Percentiles rank a stretch among this genome's conserved stretches.
Evolutionary conservation across 163 green algal genomes (phyloP).

Genomic region (Volvox carteri): DNA sequence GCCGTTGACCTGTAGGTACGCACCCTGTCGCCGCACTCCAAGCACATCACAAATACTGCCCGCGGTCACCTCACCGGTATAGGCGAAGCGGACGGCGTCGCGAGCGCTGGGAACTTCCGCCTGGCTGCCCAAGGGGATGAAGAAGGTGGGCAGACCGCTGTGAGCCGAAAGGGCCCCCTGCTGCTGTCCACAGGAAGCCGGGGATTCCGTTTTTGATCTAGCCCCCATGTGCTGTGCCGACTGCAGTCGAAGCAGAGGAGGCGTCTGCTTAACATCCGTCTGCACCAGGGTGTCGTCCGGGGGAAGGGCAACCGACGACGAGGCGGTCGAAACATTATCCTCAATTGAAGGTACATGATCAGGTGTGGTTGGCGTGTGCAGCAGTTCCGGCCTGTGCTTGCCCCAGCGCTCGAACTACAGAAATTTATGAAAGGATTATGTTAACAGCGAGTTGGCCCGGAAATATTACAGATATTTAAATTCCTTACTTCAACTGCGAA

Average conservation of each 20-base stretch:
- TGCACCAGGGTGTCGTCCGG: neutral
- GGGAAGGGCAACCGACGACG: neutral
- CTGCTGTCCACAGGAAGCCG: neutral
- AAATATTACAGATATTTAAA: neutral
- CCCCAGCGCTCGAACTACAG: neutral
- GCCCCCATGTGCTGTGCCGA: neutral
- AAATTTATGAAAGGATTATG: neutral
- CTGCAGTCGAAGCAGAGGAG: neutral
- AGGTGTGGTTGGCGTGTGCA: neutral
- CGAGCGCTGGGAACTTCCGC: neutral
- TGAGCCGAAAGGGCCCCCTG: neutral
- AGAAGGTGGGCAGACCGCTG: neutral
- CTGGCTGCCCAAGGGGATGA: neutral
- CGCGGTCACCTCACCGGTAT: neutral
- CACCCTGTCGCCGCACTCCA: neutral
- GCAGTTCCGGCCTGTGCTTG: neutral
- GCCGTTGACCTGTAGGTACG: slow-evolving; percentile 15
- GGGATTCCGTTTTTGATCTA: neutral
- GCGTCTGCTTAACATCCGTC: neutral
- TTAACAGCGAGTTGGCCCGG: neutral
- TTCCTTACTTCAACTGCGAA: neutral
- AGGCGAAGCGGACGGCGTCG: slow-evolving; percentile 13
- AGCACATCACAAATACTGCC: slow-evolving; percentile 1
- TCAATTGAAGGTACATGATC: neutral
- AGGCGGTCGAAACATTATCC: neutral